Conservation (phyloP, 352 stramenopile genomes). For the Bremia lactucae region DNA sequence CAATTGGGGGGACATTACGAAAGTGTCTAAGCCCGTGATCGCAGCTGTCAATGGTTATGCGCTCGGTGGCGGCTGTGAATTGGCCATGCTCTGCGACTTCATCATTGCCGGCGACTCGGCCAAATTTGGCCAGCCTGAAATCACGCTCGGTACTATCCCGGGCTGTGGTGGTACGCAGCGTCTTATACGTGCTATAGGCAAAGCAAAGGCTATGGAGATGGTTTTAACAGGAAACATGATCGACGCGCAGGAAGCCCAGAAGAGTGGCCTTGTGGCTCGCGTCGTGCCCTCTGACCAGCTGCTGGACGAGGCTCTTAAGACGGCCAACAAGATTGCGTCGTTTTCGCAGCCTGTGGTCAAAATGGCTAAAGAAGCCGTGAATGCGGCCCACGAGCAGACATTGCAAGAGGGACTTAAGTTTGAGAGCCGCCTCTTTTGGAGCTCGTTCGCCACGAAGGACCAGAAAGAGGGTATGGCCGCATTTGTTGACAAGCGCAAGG, state of each 20-base stretch:
- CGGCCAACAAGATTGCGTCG: constrained; percentile 91
- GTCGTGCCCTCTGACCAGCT: constrained; percentile 89
- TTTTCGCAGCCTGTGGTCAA: constrained; percentile 93
- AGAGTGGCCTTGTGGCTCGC: constrained; percentile 89
- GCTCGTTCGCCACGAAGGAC: constrained; percentile 93
- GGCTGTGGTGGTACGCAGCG: constrained; percentile 93
- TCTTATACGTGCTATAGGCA: constrained; percentile 94
- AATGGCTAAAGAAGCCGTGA: constrained; percentile 96
- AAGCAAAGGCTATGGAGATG: constrained; percentile 99
- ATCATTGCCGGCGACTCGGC: constrained; percentile 93
- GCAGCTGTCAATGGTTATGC: constrained; percentile 98
- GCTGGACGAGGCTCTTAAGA: constrained; percentile 91
- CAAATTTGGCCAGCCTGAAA: constrained; percentile 98
- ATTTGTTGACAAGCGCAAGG: constrained; percentile 95
- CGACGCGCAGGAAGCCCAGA: constrained; percentile 89
- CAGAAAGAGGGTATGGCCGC: constrained; percentile 94
- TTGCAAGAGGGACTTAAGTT: constrained; percentile 92
- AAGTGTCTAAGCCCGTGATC: constrained; percentile 91
- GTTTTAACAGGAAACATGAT: constrained; percentile 97
- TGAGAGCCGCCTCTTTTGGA: constrained; percentile 97
- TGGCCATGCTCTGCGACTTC: constrained; percentile 99
- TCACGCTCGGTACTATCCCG: constrained; percentile 97
- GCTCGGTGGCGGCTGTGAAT: constrained; percentile 94
- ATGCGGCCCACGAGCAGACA: constrained; percentile 87
- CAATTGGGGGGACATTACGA: constrained; percentile 93